Base-by-base conservation (phyloP, 495 filamentous ascomycete genomes). In the Penicillium simplicissimum region DNA sequence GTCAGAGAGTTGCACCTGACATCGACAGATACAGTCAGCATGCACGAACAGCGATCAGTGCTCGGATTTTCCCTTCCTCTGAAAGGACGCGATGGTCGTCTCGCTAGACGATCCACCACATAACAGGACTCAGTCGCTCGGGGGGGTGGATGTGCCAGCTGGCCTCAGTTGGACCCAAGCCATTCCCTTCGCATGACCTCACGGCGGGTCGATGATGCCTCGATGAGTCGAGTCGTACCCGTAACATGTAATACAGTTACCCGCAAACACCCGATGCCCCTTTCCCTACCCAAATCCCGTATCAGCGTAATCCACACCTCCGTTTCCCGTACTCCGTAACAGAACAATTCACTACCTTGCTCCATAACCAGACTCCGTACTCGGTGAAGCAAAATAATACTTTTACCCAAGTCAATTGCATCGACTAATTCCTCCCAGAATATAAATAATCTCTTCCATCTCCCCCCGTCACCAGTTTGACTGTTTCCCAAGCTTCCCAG, bases 151-250 rank as follows among this genome's bases (percentile, higher is more conserved):
- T 31, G 23, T 25, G 61, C 57, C 58, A 67, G 58, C 61, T 67
- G 64, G 47, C 58, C 54, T 61, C 42, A 45, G 37, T 49, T 43
- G 31, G 55, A 49, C 58, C 58, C 57, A 56, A 62, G 57, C 42
- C 38, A 54, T 56, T n/a, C 47, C 40, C 17, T 49, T 21, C 65
- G 56, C 63, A 68, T 68, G 66, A 68, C 66, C 60, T 68, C 66
- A 66, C 65, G 56, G 62, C 62, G 59, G 63, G 57, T 68, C 66
- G 58, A 68, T 68, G 66, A 68, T 68, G 62, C 55, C 28, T 63
- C 52, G 62, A 65, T 64, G 62, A 62, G 58, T 64, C 58, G 59
- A 57, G 37, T 55, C 19, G 56, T 58, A 52, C 35, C 21, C 19
- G 55, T 66, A 65, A 56, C 19, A 51, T 52, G 57, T 60, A 55